These are phyloP conservation scores for Populus alba DNA, from an alignment of 345 rosid genomes.

Conservation along the genomic window DNA sequence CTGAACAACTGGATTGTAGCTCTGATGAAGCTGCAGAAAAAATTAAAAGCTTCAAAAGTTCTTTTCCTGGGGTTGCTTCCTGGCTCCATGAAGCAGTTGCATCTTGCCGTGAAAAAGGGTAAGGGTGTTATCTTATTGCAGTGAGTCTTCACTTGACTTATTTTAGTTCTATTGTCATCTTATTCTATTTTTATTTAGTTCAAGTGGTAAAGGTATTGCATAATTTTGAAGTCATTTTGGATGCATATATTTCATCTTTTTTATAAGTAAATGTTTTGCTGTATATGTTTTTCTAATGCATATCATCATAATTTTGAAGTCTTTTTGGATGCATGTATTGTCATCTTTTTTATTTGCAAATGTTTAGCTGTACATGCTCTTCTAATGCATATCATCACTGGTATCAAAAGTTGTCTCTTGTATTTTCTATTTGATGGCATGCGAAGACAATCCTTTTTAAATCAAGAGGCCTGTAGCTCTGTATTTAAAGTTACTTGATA, in stretches of 20 bases:
- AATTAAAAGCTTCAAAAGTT: constrained; percentile 73
- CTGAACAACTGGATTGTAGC: constrained; percentile 82
- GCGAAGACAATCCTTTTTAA: not conserved
- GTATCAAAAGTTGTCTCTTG: too few relatives aligned
- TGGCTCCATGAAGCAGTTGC: constrained; percentile 75
- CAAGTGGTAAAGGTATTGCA: too few relatives aligned
- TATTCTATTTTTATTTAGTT: too few relatives aligned
- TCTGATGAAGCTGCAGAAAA: constrained; percentile 79
- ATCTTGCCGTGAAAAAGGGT: constrained; percentile 80
- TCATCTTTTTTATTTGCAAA: not conserved
- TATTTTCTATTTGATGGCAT: too few relatives aligned
- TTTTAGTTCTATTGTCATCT: too few relatives aligned
- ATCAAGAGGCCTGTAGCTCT: not conserved
- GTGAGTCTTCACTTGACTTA: not conserved
- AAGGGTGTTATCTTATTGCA: not conserved
- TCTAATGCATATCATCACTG: not conserved
- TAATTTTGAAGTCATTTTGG: too few relatives aligned
- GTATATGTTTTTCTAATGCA: not conserved
- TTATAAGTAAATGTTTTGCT: not conserved
- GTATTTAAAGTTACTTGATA: too few relatives aligned
- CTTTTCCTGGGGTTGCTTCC: constrained; percentile 79
- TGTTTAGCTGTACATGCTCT: not conserved
- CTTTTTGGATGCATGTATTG: too few relatives aligned
- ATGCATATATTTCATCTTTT: too few relatives aligned
- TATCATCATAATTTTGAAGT: not conserved